Percentiles rank a stretch among this genome's conserved stretches.
Evolutionary conservation across 257 asterid genomes (phyloP).

Genomic region (Lycium ferocissimum): DNA sequence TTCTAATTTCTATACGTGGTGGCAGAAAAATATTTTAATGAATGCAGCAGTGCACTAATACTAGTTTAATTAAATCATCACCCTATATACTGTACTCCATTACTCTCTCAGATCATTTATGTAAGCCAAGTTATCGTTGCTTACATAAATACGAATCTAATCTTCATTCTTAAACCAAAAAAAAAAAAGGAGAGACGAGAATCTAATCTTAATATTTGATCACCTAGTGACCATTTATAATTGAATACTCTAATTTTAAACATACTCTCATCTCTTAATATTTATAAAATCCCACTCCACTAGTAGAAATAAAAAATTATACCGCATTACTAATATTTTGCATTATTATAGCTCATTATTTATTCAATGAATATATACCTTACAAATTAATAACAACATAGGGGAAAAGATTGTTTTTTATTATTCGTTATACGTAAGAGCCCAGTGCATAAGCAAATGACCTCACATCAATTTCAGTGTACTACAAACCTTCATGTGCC

Average conservation of each 20-base stretch:
- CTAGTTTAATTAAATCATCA: not conserved
- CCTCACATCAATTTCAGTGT: not conserved
- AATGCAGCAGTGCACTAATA: not conserved
- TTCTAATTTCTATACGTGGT: not conserved
- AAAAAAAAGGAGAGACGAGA: not conserved
- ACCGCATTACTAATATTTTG: not conserved
- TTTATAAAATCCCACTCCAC: not conserved
- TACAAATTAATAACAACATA: not conserved
- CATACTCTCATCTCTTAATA: too few relatives aligned
- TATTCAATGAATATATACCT: not conserved
- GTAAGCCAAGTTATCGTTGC: not conserved
- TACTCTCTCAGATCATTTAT: not conserved
- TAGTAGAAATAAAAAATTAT: not conserved
- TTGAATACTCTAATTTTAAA: not conserved
- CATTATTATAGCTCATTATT: not conserved
- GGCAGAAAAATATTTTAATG: not conserved
- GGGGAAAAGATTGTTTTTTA: not conserved
- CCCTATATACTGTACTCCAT: not conserved
- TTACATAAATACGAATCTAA: not conserved
- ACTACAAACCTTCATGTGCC: not conserved
- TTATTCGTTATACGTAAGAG: not conserved
- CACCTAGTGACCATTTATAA: not conserved
- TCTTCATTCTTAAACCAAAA: not conserved
- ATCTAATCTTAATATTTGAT: constrained; percentile 10
- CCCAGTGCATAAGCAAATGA: not conserved